Evolutionary conservation across 768 basidiomycete genomes (phyloP).

Genomic region (Pleurotus sapidus): DNA sequence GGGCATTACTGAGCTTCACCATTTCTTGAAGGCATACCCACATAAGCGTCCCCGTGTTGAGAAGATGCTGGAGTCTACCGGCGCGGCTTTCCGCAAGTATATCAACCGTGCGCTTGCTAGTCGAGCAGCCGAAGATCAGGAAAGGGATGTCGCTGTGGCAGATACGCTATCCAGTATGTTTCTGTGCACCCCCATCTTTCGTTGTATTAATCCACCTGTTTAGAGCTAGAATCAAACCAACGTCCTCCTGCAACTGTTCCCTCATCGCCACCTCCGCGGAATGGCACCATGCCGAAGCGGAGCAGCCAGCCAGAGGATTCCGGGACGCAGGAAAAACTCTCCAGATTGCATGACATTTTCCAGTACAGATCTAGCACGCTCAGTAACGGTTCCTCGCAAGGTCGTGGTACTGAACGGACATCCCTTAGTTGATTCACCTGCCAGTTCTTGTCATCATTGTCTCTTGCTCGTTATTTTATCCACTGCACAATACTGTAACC

Average conservation of each 20-base stretch:
- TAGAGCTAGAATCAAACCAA: constrained; percentile 66
- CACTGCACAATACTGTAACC: constrained; percentile 3
- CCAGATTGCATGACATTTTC: constrained; percentile 77
- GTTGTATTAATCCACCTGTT: constrained; percentile 10
- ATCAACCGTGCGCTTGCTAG: constrained; percentile 85
- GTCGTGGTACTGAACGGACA: constrained; percentile 13
- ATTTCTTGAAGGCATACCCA: constrained; percentile 89
- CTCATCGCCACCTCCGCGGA: constrained; percentile 19
- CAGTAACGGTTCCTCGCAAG: constrained; percentile 43
- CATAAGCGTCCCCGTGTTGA: constrained; percentile 81
- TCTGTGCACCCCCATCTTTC: neutral
- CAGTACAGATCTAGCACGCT: constrained; percentile 74
- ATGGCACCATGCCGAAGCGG: constrained; percentile 25
- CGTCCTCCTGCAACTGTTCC: constrained; percentile 27
- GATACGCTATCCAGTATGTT: constrained; percentile 75
- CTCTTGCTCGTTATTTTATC: neutral
- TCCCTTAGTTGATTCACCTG: constrained; percentile 10
- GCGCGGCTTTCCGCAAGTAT: constrained; percentile 88
- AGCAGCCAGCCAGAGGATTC: constrained; percentile 26
- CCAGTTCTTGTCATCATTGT: neutral
- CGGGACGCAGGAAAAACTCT: constrained; percentile 61
- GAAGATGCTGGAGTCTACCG: constrained; percentile 85
- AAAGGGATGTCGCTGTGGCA: constrained; percentile 77
- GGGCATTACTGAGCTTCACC: constrained; percentile 91
- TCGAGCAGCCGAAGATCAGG: constrained; percentile 84